phyloP scores from a whole-genome alignment of 139 green algal species.

The Monoraphidium neglectum region DNA sequence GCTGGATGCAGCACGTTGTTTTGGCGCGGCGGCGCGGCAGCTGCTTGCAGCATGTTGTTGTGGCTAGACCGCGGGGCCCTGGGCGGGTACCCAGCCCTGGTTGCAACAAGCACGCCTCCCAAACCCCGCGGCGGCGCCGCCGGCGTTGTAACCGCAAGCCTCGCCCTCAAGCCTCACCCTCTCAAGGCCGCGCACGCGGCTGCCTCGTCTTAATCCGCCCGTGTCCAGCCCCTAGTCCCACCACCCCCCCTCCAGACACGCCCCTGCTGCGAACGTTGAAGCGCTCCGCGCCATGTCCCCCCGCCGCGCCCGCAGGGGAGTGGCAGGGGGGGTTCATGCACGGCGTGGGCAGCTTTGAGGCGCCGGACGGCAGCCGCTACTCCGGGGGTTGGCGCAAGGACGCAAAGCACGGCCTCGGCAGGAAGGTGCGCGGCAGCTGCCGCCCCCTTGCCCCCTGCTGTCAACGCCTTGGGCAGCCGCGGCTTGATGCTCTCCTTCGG shows the following conservation, averaged over 20 bases:
- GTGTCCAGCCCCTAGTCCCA: neutral
- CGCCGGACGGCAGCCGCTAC: constrained; percentile 68
- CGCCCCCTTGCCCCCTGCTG: too few relatives aligned
- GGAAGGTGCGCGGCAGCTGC: constrained; percentile 45
- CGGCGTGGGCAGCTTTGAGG: constrained; percentile 74
- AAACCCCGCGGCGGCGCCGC: neutral
- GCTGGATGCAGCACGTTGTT: too few relatives aligned
- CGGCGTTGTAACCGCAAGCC: neutral
- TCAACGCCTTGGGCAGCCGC: too few relatives aligned
- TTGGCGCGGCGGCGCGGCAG: too few relatives aligned
- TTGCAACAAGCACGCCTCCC: too few relatives aligned
- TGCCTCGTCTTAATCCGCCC: neutral
- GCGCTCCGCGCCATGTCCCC: neutral
- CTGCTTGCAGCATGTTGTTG: too few relatives aligned
- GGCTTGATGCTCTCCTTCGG: too few relatives aligned
- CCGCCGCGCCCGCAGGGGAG: constrained; percentile 45
- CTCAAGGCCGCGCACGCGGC: neutral
- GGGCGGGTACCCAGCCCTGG: too few relatives aligned
- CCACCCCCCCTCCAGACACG: neutral
- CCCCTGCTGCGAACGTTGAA: too few relatives aligned
- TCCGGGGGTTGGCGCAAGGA: constrained; percentile 69
- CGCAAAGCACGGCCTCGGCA: constrained; percentile 80
- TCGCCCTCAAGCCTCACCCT: neutral
- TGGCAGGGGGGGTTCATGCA: constrained; percentile 81
- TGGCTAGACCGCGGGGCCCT: too few relatives aligned